These are phyloP conservation scores for Lachancea sp. DNA, from an alignment of 805 yeast species.

Conservation along the genomic window DNA sequence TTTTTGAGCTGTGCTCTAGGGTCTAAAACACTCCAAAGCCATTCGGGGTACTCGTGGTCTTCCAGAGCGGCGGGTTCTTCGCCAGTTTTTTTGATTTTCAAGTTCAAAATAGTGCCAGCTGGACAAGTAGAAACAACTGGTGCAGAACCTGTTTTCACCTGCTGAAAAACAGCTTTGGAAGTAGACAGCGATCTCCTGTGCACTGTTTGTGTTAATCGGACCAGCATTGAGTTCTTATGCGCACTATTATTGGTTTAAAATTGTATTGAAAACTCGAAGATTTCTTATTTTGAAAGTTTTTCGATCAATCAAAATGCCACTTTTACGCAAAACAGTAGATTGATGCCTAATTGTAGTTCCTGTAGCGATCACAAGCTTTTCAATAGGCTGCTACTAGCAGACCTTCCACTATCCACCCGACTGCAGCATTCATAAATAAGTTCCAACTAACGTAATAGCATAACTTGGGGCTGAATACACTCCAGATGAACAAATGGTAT, in stretches of 20 bases:
- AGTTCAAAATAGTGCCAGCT: slow-evolving; percentile 66
- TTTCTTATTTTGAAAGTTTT: too few species aligned
- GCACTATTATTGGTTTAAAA: background rate
- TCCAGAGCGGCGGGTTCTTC: slow-evolving; percentile 82
- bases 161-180: slow-evolving; percentile 4
- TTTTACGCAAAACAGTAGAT: too few species aligned
- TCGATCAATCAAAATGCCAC: too few species aligned
- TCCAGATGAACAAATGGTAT: slow-evolving; percentile 92
- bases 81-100: slow-evolving; percentile 73
- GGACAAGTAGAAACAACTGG: slow-evolving; percentile 43
- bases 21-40: slow-evolving; percentile 89
- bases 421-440: slow-evolving; percentile 40
- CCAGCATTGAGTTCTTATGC: background rate
- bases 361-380: background rate
- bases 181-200: slow-evolving; percentile 5
- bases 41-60: slow-evolving; percentile 85
- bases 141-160: slow-evolving; percentile 4
- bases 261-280: background rate
- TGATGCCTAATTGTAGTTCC: too few species aligned
- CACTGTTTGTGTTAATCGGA: background rate
- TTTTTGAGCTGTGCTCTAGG: slow-evolving; percentile 50
- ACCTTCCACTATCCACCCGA: slow-evolving; percentile 6
- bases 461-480: slow-evolving; percentile 91
- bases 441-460: slow-evolving; percentile 78
- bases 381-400: background rate